A percentile compares a stretch with the other conserved stretches of the same genome.
phyloP scores from a whole-genome alignment of 768 basidiomycete genomes.

The Coprinellus micaceus region DNA sequence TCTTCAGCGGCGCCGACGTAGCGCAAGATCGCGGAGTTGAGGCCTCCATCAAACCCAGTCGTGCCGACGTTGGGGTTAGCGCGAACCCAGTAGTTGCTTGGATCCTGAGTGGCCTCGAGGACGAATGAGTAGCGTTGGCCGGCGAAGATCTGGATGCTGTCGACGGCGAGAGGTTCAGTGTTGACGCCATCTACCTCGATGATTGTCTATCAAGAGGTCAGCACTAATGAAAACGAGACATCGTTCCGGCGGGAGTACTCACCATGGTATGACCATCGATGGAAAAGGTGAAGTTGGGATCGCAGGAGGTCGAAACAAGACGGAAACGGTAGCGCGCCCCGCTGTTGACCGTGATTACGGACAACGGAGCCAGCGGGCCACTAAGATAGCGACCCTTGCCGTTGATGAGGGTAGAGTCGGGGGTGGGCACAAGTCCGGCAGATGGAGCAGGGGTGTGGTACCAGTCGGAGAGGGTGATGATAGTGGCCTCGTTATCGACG shows the following conservation, averaged over 20 bases:
- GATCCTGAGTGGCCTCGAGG: constrained; percentile 31
- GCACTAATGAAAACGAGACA: constrained; percentile 4
- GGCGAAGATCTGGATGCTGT: constrained; percentile 34
- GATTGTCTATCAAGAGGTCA: constrained; percentile 21
- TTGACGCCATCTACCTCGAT: constrained; percentile 42
- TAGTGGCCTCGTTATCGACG: constrained; percentile 27
- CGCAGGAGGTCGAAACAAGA: constrained; percentile 44
- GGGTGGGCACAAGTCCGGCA: constrained; percentile 32
- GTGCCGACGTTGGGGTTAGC: constrained; percentile 17
- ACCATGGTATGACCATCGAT: constrained; percentile 35
- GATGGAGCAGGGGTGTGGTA: constrained; percentile 21
- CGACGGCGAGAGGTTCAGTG: constrained; percentile 32
- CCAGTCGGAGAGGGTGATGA: constrained; percentile 42
- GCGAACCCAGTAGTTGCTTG: constrained; percentile 42
- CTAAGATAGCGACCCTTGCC: constrained; percentile 39
- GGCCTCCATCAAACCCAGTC: too few species aligned
- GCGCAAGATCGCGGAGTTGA: constrained; percentile 38
- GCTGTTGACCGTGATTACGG: constrained; percentile 35
- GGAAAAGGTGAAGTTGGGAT: constrained; percentile 36
- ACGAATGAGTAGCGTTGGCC: constrained; percentile 45
- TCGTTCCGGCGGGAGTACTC: neutral
- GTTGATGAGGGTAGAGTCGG: too few species aligned
- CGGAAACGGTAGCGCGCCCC: constrained; percentile 51
- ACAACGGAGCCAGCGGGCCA: constrained; percentile 30
- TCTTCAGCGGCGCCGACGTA: constrained; percentile 35